phyloP scores from a whole-genome alignment of 805 yeast genomes.

The Metschnikowia similis region DNA sequence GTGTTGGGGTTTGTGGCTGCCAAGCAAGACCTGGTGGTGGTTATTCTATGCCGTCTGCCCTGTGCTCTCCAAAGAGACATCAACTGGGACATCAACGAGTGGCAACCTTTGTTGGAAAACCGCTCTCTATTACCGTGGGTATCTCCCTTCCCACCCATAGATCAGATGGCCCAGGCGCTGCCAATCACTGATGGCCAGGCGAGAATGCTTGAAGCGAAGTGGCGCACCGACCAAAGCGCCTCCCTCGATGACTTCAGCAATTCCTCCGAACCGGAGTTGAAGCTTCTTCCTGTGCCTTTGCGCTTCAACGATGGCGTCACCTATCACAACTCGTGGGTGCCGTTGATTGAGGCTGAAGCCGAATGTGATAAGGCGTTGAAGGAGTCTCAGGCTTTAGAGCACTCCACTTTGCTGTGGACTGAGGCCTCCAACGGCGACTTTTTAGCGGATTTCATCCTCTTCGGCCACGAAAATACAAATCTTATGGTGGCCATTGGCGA shows the following conservation, averaged over 20 bases:
- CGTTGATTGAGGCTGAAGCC: conserved; percentile 76
- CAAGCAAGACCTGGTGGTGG: conserved; percentile 80
- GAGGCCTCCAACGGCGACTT: conserved; percentile 59
- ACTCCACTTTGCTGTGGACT: conserved; percentile 71
- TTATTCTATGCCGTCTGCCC: conserved; percentile 80
- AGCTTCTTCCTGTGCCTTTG: conserved; percentile 66
- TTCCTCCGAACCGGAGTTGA: conserved; percentile 33
- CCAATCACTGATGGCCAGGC: conserved; percentile 63
- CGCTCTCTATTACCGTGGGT: conserved; percentile 80
- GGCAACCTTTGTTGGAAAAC: conserved; percentile 84
- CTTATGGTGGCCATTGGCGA: conserved; percentile 81
- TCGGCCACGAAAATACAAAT: conserved; percentile 62
- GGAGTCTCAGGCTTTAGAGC: conserved; percentile 74
- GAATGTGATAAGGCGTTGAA: conserved; percentile 70
- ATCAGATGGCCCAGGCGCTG: conserved; percentile 52
- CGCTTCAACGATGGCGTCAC: conserved; percentile 79
- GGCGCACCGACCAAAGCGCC: conserved; percentile 72
- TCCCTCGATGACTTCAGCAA: conserved; percentile 63
- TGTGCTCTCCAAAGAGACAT: conserved; percentile 74
- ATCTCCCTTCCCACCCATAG: conserved; percentile 65
- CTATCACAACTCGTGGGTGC: conserved; percentile 81
- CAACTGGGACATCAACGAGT: conserved; percentile 82
- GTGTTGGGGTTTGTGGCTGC: conserved; percentile 85
- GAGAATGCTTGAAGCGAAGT: conserved; percentile 67
- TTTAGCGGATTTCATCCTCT: conserved; percentile 63